phyloP scores from a whole-genome alignment of 1,139 yeast species.

The Debaryomyces fabryi region DNA sequence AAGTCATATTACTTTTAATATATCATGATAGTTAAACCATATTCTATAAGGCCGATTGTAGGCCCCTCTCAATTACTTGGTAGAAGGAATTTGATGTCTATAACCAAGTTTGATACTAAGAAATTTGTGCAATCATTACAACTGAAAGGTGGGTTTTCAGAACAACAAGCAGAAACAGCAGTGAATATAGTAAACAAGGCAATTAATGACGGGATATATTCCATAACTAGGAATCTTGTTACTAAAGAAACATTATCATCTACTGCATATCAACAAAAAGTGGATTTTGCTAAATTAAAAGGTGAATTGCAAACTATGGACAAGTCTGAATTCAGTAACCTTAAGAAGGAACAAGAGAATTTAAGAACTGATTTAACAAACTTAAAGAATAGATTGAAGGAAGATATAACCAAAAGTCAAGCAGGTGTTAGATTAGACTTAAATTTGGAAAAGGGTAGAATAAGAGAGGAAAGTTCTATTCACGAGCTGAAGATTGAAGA shows the following conservation, averaged over 20 bases:
- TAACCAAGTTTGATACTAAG: slow-evolving; percentile 75
- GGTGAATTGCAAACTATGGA: slow-evolving; percentile 91
- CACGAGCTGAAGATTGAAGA: slow-evolving; percentile 94
- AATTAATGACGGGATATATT: slow-evolving; percentile 77
- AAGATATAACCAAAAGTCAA: slow-evolving; percentile 87
- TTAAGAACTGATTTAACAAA: slow-evolving; percentile 84
- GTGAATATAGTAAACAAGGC: slow-evolving; percentile 76
- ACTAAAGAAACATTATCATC: slow-evolving; percentile 80
- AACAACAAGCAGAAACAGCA: slow-evolving; percentile 79
- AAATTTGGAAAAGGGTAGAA: slow-evolving; percentile 91
- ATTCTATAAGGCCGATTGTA: not conserved
- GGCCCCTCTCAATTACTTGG: not conserved
- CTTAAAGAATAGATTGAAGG: slow-evolving; percentile 79
- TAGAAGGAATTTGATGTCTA: slow-evolving; percentile 27
- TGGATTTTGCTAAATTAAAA: slow-evolving; percentile 90
- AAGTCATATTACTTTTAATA: not conserved
- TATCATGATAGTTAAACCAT: slow-evolving; percentile 1
- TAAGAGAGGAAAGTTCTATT: slow-evolving; percentile 88
- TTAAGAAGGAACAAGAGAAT: slow-evolving; percentile 87
- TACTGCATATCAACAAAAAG: slow-evolving; percentile 92
- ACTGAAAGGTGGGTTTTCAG: slow-evolving; percentile 67
- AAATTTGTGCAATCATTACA: slow-evolving; percentile 70
- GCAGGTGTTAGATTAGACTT: slow-evolving; percentile 90
- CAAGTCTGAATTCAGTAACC: slow-evolving; percentile 77
- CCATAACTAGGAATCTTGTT: slow-evolving; percentile 75